Percentiles rank a stretch among this genome's conserved stretches.
Evolutionary conservation across 768 basidiomycete genomes (phyloP).

Genomic region (Auriscalpium microsporum): DNA sequence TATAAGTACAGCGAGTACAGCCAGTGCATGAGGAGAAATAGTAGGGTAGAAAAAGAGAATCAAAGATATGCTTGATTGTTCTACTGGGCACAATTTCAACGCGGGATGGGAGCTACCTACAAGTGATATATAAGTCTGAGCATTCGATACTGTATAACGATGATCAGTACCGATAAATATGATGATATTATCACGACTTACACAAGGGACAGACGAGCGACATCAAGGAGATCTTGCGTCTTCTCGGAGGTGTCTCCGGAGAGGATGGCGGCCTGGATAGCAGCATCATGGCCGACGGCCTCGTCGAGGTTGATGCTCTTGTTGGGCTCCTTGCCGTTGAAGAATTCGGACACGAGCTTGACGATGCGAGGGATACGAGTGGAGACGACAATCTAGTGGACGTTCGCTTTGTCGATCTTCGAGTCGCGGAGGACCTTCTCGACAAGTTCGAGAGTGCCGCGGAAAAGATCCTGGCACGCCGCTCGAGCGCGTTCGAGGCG

Average conservation of each 20-base stretch:
- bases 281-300: constrained; percentile 97
- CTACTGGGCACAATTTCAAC: too few species aligned
- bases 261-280: constrained; percentile 96
- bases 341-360: constrained; percentile 97
- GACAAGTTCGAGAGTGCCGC: constrained; percentile 86
- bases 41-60: too few species aligned
- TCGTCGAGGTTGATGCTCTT: constrained; percentile 99
- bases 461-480: constrained; percentile 84
- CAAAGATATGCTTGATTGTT: too few species aligned
- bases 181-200: constrained; percentile 1
- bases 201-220: constrained; percentile 74
- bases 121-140: constrained; percentile 6
- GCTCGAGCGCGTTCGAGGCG: too few species aligned
- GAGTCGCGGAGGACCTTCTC: constrained; percentile 98
- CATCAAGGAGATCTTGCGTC: constrained; percentile 95
- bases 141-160: constrained; percentile 55
- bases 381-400: constrained; percentile 96
- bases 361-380: constrained; percentile 97
- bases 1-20: too few species aligned
- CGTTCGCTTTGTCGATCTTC: constrained; percentile 93
- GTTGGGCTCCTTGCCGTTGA: constrained; percentile 97
- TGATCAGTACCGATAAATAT: constrained; percentile 20
- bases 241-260: constrained; percentile 97
- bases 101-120: too few species aligned
- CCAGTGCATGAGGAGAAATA: too few species aligned